Percentiles rank a stretch among this genome's conserved stretches.
phyloP scores from a whole-genome alignment of 768 basidiomycete genomes.

The Trametes meyenii region DNA sequence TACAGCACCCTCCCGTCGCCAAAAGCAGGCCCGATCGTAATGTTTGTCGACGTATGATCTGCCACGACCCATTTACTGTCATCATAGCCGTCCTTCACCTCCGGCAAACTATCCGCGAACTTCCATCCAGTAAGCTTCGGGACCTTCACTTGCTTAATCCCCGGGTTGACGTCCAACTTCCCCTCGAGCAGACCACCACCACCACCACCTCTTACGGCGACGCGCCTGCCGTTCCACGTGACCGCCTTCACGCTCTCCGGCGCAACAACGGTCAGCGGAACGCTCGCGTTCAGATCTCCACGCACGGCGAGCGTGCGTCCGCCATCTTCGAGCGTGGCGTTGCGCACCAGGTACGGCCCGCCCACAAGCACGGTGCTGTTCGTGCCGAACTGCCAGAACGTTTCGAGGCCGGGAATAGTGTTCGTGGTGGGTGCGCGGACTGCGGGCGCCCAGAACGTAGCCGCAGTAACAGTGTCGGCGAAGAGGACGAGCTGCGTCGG shows the following conservation, averaged over 20 bases:
- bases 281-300: slow-evolving; percentile 69
- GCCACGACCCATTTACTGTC: slow-evolving; percentile 69
- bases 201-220: slow-evolving; percentile 25
- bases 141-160: slow-evolving; percentile 37
- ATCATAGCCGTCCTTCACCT: slow-evolving; percentile 57
- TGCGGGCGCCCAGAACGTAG: slow-evolving; percentile 77
- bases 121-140: slow-evolving; percentile 69
- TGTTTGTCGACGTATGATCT: slow-evolving; percentile 71
- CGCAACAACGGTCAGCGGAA: slow-evolving; percentile 63
- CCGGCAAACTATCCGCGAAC: slow-evolving; percentile 76
- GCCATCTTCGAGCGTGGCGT: slow-evolving; percentile 37
- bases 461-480: slow-evolving; percentile 65
- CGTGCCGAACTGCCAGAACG: slow-evolving; percentile 75
- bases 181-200: not conserved
- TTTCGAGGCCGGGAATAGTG: slow-evolving; percentile 42
- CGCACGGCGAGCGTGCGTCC: slow-evolving; percentile 49
- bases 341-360: slow-evolving; percentile 51
- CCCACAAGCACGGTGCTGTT: slow-evolving; percentile 63
- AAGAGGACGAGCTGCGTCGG: slow-evolving; percentile 68
- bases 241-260: slow-evolving; percentile 54
- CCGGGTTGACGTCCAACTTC: slow-evolving; percentile 36
- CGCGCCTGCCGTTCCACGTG: slow-evolving; percentile 70
- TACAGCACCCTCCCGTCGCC: slow-evolving; percentile 78
- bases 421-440: slow-evolving; percentile 43
- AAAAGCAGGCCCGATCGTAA: slow-evolving; percentile 67